Base-by-base conservation (phyloP, 2,329 filamentous ascomycete genomes). In the Cladophialophora bantiana region DNA sequence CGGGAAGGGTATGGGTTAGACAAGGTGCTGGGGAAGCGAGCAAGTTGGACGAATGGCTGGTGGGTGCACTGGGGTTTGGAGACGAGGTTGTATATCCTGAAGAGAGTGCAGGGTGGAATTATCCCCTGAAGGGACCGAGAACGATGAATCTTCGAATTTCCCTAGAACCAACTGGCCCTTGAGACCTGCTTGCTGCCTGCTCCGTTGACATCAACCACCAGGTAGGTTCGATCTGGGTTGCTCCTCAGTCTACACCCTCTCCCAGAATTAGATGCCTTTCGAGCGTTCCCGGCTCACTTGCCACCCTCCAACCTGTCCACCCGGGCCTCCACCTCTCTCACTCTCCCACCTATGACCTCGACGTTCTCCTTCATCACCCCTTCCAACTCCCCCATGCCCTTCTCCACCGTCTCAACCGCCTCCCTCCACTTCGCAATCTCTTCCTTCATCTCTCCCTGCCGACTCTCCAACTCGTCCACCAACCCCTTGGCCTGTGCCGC, bases 401-500 rank as follows among this genome's bases (percentile, higher is more conserved):
- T 82, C 78, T 97, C 94, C 20, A 97, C 87, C 75, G 89, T 91
- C 68, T 89, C 87, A 15, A 98, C 78, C 0, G 93, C 92, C 64
- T 91, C 89, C 68, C 88, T 87, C 95, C 95, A 98, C 76, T 90
- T 89, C 78, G 89, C 88, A 65, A 99, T 89, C 77, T 98, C 95
- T 4, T 84, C 84, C 31, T 89, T 88, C 87, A 95, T 94, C 68
- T 95, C 92, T 1, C 84, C 85, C 79, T 98, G 95, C 70, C 89
- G 85, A 75, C 85, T 87, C 79, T 97, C 94, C 48, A 97, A 83
- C 58, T 87, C 87, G 62, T 90, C 88, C 60, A 99, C 81, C 7
- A 89, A 91, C 73, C 92, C 89, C 67, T 89, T 89, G 1, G 94
- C 94, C 36, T 88, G 88, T 32, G 92, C 94, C 0, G 95, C 95